Percentiles rank a stretch among this genome's conserved stretches.
Conservation (phyloP, 352 stramenopile genomes). For the Phytopythium boreale region DNA sequence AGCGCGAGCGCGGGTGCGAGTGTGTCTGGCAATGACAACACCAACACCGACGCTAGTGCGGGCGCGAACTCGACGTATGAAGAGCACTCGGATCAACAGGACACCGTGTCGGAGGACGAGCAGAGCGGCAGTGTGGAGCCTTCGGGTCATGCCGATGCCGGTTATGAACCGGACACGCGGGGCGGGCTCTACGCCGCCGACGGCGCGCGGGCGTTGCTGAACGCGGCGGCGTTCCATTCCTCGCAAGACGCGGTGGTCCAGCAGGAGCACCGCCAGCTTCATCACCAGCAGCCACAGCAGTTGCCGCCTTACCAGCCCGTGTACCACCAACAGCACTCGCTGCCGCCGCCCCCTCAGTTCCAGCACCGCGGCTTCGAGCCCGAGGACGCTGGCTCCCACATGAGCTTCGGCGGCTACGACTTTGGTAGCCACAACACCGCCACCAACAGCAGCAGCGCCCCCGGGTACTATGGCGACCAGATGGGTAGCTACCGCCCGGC, state of each 20-base stretch:
- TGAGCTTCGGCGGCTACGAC: constrained; percentile 31
- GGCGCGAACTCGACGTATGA: background rate
- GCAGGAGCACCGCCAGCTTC: constrained; percentile 46
- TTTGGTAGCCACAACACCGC: constrained; percentile 15
- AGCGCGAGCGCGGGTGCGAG: background rate
- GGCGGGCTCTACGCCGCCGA: constrained; percentile 31
- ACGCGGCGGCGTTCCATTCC: constrained; percentile 62
- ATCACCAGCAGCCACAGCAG: constrained; percentile 28
- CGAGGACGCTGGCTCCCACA: constrained; percentile 44
- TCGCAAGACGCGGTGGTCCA: constrained; percentile 75
- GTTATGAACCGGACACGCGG: background rate
- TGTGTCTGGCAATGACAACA: background rate
- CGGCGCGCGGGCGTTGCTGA: constrained; percentile 62
- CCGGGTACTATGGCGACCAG: constrained; percentile 34
- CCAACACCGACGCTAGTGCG: background rate
- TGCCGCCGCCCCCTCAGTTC: constrained; percentile 28
- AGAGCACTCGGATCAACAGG: constrained; percentile 1
- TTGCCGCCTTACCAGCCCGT: constrained; percentile 21
- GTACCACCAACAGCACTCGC: constrained; percentile 35
- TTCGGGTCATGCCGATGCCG: background rate
- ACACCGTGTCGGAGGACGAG: constrained; percentile 3
- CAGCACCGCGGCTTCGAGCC: constrained; percentile 61
- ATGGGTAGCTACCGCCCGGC: constrained; percentile 33
- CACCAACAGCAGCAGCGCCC: background rate
- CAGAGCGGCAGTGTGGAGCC: background rate